phyloP scores from a whole-genome alignment of 2,329 filamentous ascomycete species.

The Ilyonectria sp. region DNA sequence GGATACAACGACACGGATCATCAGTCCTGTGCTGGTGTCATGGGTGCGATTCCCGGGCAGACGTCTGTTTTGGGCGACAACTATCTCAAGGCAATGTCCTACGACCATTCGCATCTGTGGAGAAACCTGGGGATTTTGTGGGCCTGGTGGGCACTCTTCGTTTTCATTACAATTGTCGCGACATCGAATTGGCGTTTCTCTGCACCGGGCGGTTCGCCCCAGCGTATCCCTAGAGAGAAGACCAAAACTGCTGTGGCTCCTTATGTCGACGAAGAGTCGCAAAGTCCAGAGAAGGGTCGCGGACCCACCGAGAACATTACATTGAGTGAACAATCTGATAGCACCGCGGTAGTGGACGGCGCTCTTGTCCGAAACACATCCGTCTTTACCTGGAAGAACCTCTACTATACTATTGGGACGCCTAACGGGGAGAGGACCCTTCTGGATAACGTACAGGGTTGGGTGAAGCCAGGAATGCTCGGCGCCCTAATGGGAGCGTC shows the following conservation, averaged over 20 bases:
- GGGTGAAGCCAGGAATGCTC: conserved; percentile 84
- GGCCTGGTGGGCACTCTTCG: conserved; percentile 74
- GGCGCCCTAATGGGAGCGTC: conserved; percentile 85
- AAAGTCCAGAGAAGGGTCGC: background rate
- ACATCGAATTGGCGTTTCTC: conserved; percentile 71
- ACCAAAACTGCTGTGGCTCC: background rate
- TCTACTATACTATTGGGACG: conserved; percentile 78
- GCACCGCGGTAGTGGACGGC: conserved; percentile 46
- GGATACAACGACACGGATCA: conserved; percentile 59
- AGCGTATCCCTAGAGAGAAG: conserved; percentile 74
- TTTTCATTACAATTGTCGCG: conserved; percentile 69
- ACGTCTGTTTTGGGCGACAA: conserved; percentile 68
- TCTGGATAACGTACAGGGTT: conserved; percentile 85
- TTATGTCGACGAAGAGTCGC: background rate
- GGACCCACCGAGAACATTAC: conserved; percentile 58
- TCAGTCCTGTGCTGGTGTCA: conserved; percentile 71
- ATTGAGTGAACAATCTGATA: conserved; percentile 29
- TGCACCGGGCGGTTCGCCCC: conserved; percentile 65
- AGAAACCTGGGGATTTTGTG: conserved; percentile 74
- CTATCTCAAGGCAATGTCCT: conserved; percentile 70
- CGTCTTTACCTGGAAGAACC: conserved; percentile 81
- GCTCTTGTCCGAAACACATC: conserved; percentile 73
- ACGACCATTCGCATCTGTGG: conserved; percentile 68
- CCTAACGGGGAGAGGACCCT: conserved; percentile 75
- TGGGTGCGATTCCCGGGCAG: conserved; percentile 66